phyloP scores from a whole-genome alignment of 805 yeast species.

The Diddensiella transvaalensis region DNA sequence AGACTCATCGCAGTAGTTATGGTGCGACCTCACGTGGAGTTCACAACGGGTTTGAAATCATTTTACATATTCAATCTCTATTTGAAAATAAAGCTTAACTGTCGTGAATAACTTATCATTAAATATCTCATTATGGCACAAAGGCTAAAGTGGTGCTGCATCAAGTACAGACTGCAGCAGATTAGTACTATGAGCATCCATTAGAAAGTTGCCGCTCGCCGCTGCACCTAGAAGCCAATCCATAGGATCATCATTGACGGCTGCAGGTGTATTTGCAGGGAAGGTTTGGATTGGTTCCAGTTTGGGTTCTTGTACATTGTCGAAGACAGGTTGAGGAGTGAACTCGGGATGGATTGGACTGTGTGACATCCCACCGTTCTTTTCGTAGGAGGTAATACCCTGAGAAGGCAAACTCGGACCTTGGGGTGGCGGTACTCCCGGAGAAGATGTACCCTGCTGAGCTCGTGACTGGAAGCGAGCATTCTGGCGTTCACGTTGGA shows the following conservation, averaged over 20 bases:
- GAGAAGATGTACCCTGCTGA: not conserved
- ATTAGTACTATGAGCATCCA: constrained; percentile 20
- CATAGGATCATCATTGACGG: not conserved
- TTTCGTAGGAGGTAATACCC: not conserved
- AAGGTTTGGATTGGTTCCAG: not conserved
- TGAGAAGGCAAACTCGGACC: not conserved
- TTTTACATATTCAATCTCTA: too few species aligned
- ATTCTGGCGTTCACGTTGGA: not conserved
- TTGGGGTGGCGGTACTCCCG: not conserved
- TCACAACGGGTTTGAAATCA: too few species aligned
- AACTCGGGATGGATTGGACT: not conserved
- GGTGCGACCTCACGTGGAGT: too few species aligned
- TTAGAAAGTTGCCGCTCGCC: constrained; percentile 9
- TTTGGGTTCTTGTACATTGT: not conserved
- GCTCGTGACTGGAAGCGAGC: not conserved
- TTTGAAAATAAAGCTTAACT: too few species aligned
- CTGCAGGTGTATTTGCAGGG: not conserved
- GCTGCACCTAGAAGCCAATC: constrained; percentile 1
- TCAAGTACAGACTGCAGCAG: constrained; percentile 10
- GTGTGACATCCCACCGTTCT: not conserved
- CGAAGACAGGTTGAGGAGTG: not conserved
- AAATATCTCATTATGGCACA: too few species aligned
- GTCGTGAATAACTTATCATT: too few species aligned
- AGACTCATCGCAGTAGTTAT: too few species aligned
- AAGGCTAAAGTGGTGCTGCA: not conserved